Conservation (phyloP, 164 flowering plant species). For the Hamamelis virginiana region DNA sequence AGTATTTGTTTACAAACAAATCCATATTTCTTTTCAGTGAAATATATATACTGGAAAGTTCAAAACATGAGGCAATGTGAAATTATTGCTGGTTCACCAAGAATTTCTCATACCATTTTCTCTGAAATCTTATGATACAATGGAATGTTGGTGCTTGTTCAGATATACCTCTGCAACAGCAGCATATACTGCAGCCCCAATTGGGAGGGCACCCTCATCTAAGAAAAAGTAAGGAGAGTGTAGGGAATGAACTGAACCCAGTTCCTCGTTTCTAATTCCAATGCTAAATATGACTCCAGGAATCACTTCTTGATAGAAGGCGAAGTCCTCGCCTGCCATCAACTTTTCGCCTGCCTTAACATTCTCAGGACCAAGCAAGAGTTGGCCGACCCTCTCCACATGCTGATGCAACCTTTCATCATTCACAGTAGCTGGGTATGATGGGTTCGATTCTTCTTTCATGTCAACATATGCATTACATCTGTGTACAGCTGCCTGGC, state of each 20-base stretch:
- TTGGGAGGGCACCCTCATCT: constrained; percentile 82
- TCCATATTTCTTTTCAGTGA: no score
- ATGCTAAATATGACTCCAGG: constrained; percentile 67
- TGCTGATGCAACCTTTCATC: constrained; percentile 52
- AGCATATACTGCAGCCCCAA: constrained; percentile 77
- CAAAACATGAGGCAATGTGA: no score
- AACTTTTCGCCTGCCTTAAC: constrained; percentile 37
- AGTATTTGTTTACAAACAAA: no score
- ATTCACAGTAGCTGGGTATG: constrained; percentile 62
- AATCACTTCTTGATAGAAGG: constrained; percentile 69
- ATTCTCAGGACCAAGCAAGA: constrained; percentile 60
- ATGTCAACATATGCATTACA: constrained; percentile 51
- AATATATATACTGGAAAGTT: no score
- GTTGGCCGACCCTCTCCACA: constrained; percentile 48
- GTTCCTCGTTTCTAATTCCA: constrained; percentile 68
- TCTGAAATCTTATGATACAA: neutral
- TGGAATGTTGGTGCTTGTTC: constrained; percentile 34
- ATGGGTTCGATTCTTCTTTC: constrained; percentile 43
- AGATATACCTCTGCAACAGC: constrained; percentile 72
- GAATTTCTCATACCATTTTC: neutral
- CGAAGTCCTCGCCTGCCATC: constrained; percentile 94
- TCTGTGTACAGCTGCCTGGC: constrained; percentile 65
- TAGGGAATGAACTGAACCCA: constrained; percentile 64
- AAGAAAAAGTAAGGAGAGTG: constrained; percentile 80
- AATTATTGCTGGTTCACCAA: neutral